Conservation (phyloP, 148 eudicot genomes). For the Dianthus caryophyllus region DNA sequence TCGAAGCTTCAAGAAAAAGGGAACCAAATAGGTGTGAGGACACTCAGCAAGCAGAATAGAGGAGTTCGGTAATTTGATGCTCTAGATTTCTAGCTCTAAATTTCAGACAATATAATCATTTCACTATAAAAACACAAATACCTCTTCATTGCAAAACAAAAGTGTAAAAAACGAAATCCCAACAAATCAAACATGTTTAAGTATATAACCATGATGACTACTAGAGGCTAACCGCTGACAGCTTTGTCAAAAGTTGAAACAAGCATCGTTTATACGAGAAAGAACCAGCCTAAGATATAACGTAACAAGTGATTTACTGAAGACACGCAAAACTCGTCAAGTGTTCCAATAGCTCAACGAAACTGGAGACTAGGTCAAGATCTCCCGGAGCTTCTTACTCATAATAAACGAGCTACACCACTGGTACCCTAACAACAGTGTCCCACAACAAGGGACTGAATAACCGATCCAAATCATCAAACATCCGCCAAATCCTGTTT, state of each 20-base stretch:
- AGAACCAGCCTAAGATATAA: not conserved
- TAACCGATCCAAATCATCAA: no score
- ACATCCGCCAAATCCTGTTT: no score
- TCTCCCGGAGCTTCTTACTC: not conserved
- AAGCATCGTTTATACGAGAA: no score
- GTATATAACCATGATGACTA: no score
- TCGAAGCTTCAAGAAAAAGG: not conserved
- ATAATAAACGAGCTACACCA: not conserved
- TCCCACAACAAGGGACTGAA: not conserved
- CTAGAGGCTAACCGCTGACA: no score
- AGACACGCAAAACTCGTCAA: not conserved
- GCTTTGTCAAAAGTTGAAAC: no score
- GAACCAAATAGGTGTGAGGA: not conserved
- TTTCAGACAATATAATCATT: not conserved
- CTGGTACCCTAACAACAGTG: not conserved
- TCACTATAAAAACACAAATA: not conserved
- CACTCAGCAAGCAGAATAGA: not conserved
- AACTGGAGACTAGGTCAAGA: not conserved
- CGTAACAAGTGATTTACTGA: not conserved
- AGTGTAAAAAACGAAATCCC: not conserved
- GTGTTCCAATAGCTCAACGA: not conserved
- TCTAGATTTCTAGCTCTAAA: not conserved
- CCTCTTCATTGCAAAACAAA: no score
- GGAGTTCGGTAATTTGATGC: not conserved
- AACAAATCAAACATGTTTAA: not conserved